Conservation (phyloP, 306 rosid species). For the Psophocarpus tetragonolobus region DNA sequence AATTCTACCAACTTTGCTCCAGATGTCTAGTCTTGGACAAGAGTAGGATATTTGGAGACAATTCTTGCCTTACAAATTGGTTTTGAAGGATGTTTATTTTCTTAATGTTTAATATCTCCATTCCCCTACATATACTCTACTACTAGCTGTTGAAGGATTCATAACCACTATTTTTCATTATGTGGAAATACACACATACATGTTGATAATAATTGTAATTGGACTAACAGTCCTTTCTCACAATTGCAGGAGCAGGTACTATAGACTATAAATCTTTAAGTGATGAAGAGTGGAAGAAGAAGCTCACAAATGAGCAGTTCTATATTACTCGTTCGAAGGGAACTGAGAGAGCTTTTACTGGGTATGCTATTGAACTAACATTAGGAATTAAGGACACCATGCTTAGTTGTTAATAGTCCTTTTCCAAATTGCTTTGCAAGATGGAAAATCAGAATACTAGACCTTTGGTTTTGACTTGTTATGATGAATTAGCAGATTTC, state of each 20-base stretch:
- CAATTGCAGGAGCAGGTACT: constrained; percentile 50
- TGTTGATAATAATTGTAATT: constrained; percentile 3
- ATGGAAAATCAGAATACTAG: neutral
- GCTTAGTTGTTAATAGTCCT: neutral
- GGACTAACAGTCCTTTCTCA: neutral
- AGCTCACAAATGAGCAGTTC: constrained; percentile 68
- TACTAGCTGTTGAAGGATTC: too few relatives aligned
- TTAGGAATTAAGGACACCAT: neutral
- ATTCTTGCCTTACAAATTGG: too few relatives aligned
- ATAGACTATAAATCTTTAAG: constrained; percentile 64
- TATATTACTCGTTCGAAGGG: constrained; percentile 84
- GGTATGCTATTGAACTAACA: constrained; percentile 51
- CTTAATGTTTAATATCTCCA: neutral
- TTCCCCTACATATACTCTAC: neutral
- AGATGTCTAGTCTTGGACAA: too few relatives aligned
- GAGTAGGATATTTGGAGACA: too few relatives aligned
- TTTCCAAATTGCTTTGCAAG: neutral
- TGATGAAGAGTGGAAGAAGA: constrained; percentile 73
- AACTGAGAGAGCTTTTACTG: constrained; percentile 94
- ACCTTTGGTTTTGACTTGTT: neutral
- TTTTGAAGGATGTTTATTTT: neutral
- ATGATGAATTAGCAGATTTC: neutral
- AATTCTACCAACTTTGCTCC: too few relatives aligned
- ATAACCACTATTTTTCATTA: neutral
- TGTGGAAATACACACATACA: neutral